Conservation (phyloP, 345 rosid genomes). For the Eutrema yunnanense region DNA sequence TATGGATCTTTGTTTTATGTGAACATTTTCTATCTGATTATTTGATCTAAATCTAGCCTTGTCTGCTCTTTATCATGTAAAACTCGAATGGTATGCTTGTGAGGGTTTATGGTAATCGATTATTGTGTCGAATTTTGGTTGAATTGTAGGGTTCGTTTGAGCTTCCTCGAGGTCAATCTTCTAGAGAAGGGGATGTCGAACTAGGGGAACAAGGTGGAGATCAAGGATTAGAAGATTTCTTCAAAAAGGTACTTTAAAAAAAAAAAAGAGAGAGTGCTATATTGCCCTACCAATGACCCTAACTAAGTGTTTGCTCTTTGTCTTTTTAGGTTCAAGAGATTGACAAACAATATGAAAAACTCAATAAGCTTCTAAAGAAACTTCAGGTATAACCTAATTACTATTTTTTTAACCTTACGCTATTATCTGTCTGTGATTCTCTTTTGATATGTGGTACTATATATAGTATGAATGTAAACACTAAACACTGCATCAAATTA, state of each 20-base stretch:
- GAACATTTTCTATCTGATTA: background rate
- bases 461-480: background rate
- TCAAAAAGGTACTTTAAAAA: slow-evolving; percentile 56
- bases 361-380: slow-evolving; percentile 70
- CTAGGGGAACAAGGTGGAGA: slow-evolving; percentile 55
- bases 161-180: slow-evolving; percentile 63
- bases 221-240: slow-evolving; percentile 75
- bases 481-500: background rate
- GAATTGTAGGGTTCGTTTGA: slow-evolving; percentile 69
- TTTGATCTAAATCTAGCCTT: background rate
- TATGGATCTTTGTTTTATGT: background rate
- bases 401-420: background rate
- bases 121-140: background rate
- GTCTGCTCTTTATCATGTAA: background rate
- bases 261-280: background rate
- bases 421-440: background rate
- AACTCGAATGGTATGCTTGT: background rate
- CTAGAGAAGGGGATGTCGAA: slow-evolving; percentile 64
- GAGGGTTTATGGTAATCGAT: background rate
- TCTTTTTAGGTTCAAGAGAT: slow-evolving; percentile 77
- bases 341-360: slow-evolving; percentile 76
- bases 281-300: background rate
- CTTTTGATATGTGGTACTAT: background rate
- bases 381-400: slow-evolving; percentile 58
- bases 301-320: slow-evolving; percentile 6